phyloP scores from a whole-genome alignment of 1,284 basidiomycete genomes.

The Ganoderma multipileum region DNA sequence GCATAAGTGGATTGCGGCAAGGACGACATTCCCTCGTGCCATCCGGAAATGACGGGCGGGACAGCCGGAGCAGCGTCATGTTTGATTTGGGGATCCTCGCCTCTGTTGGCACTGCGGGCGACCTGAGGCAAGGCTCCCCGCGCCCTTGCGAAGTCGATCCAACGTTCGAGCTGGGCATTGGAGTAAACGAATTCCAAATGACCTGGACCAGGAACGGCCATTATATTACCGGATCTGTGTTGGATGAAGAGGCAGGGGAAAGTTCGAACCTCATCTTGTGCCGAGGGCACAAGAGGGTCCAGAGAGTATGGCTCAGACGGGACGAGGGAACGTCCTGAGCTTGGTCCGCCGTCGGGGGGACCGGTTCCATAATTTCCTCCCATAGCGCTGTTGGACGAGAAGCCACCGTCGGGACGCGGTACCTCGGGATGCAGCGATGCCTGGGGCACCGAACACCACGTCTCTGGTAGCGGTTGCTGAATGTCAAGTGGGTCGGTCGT shows the following conservation, averaged over 20 bases:
- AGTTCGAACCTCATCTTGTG: background rate
- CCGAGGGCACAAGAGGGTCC: background rate
- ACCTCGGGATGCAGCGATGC: background rate
- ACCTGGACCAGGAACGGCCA: background rate
- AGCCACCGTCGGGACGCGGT: background rate
- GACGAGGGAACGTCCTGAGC: background rate
- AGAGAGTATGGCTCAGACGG: background rate
- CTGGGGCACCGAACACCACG: background rate
- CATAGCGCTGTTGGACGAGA: background rate
- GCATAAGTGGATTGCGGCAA: background rate
- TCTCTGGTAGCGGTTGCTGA: background rate
- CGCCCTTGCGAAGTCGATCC: background rate
- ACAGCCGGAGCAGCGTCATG: background rate
- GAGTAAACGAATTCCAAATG: background rate
- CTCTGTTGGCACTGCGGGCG: background rate
- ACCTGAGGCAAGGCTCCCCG: background rate
- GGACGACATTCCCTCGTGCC: background rate
- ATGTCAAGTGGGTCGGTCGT: background rate
- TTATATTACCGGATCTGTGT: background rate
- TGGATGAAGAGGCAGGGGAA: background rate
- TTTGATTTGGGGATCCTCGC: background rate
- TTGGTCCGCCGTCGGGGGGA: background rate
- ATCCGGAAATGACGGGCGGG: background rate
- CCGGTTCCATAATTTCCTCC: background rate
- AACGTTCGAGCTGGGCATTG: background rate